Conservation (phyloP, 371 early-diverging fungal species). For the Zychaea mexicana region DNA sequence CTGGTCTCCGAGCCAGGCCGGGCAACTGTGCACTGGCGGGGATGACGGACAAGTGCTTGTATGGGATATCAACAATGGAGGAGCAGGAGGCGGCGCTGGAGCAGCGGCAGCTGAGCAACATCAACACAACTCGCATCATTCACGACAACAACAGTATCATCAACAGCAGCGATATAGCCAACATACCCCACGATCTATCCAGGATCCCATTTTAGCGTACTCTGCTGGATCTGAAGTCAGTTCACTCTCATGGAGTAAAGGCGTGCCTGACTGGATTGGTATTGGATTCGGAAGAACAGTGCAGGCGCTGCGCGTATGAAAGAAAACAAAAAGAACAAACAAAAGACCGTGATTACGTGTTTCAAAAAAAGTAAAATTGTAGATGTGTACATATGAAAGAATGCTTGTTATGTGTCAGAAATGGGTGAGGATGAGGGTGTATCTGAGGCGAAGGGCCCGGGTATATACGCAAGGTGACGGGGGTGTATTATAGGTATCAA, state of each 20-base stretch:
- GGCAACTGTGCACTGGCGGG: conserved; percentile 75
- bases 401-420: too few relatives aligned
- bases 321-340: not conserved
- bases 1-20: conserved; percentile 82
- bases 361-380: not conserved
- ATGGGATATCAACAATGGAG: conserved; percentile 69
- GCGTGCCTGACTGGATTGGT: conserved; percentile 76
- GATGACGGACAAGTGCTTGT: conserved; percentile 80
- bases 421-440: too few relatives aligned
- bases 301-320: conserved; percentile 60
- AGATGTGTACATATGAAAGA: conserved; percentile 2
- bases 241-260: conserved; percentile 73
- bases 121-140: conserved; percentile 24
- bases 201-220: conserved; percentile 75
- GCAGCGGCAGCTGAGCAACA: not conserved
- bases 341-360: not conserved
- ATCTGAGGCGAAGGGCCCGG: too few relatives aligned
- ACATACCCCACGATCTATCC: conserved; percentile 34
- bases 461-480: too few relatives aligned
- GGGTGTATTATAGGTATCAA: too few relatives aligned
- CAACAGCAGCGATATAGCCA: conserved; percentile 22
- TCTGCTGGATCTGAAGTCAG: conserved; percentile 71
- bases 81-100: not conserved
- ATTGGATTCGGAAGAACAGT: conserved; percentile 69
- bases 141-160: conserved; percentile 27